These are phyloP conservation scores for Dujonia santamariae DNA, from an alignment of 1,139 yeast species.

Conservation along the genomic window DNA sequence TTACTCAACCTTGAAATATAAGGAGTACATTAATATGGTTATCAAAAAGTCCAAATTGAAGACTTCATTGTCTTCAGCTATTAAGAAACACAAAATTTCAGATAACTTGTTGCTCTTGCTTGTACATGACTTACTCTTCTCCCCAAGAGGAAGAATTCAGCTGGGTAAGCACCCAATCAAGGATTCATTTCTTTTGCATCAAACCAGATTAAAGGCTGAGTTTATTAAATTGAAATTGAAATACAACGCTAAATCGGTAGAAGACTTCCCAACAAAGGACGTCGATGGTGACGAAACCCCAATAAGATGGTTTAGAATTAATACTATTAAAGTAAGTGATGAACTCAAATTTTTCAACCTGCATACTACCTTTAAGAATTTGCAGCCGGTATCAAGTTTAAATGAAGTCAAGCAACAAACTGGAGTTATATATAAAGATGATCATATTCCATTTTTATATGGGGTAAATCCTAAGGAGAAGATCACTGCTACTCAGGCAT, in stretches of 20 bases:
- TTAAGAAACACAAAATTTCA: slow-evolving; percentile 36
- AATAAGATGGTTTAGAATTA: slow-evolving; percentile 83
- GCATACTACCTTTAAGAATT: slow-evolving; percentile 36
- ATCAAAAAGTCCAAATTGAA: slow-evolving; percentile 64
- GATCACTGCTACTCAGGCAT: slow-evolving; percentile 62
- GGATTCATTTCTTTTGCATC: slow-evolving; percentile 73
- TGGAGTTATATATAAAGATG: slow-evolving; percentile 69
- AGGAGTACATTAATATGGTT: slow-evolving; percentile 56
- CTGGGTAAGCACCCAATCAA: slow-evolving; percentile 88
- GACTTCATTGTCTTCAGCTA: slow-evolving; percentile 23
- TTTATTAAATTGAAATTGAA: slow-evolving; percentile 72
- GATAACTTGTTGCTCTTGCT: slow-evolving; percentile 56
- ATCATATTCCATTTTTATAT: slow-evolving; percentile 66
- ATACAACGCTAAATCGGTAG: slow-evolving; percentile 46
- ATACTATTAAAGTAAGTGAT: slow-evolving; percentile 45
- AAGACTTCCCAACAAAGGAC: slow-evolving; percentile 32
- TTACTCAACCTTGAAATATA: slow-evolving; percentile 69
- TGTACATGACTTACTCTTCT: slow-evolving; percentile 77
- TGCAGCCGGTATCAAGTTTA: slow-evolving; percentile 46
- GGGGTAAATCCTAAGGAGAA: slow-evolving; percentile 79
- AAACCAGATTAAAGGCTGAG: slow-evolving; percentile 80
- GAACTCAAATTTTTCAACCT: slow-evolving; percentile 41
- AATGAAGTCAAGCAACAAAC: slow-evolving; percentile 37
- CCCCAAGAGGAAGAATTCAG: slow-evolving; percentile 78
- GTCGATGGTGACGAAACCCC: slow-evolving; percentile 65